Evolutionary conservation across 2,329 filamentous ascomycete species (phyloP).

Genomic region (Fusarium sarcochroum): DNA sequence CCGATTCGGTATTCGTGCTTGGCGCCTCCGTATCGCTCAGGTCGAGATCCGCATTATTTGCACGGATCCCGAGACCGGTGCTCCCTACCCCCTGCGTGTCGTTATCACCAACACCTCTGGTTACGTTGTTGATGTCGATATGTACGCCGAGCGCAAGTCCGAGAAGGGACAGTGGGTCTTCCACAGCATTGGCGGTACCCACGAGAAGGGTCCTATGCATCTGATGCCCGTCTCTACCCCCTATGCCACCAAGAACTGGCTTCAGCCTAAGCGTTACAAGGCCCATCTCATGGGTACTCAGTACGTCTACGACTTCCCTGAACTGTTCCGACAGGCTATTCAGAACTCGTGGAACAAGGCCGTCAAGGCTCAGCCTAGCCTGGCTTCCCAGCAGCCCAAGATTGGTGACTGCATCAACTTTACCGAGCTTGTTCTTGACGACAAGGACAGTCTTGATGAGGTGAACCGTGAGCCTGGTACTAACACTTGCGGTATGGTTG

Average conservation of each 20-base stretch:
- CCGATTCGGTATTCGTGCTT: conserved; percentile 93
- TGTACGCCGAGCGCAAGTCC: conserved; percentile 97
- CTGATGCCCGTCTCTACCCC: conserved; percentile 90
- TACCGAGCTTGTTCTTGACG: conserved; percentile 94
- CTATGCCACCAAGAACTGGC: conserved; percentile 97
- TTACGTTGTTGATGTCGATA: conserved; percentile 96
- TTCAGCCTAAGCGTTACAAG: conserved; percentile 99
- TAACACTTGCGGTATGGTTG: conserved; percentile 98
- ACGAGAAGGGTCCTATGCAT: conserved; percentile 96
- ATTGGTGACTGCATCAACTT: conserved; percentile 94
- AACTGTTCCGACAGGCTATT: conserved; percentile 97
- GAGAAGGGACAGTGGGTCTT: conserved; percentile 99
- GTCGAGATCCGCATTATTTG: conserved; percentile 99
- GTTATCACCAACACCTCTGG: conserved; percentile 98
- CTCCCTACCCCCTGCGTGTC: conserved; percentile 92
- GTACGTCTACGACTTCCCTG: conserved; percentile 99
- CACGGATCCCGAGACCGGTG: conserved; percentile 87
- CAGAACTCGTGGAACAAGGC: conserved; percentile 93
- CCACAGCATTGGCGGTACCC: conserved; percentile 95
- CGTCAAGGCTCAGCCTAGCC: conserved; percentile 78
- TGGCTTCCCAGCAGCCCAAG: conserved; percentile 85
- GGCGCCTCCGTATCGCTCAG: conserved; percentile 95
- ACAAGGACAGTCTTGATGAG: conserved; percentile 91
- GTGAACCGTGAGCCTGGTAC: conserved; percentile 95
- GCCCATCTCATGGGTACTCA: conserved; percentile 99